Conservation (phyloP, 2,329 filamentous ascomycete species). For the Tolypocladium paradoxum region DNA sequence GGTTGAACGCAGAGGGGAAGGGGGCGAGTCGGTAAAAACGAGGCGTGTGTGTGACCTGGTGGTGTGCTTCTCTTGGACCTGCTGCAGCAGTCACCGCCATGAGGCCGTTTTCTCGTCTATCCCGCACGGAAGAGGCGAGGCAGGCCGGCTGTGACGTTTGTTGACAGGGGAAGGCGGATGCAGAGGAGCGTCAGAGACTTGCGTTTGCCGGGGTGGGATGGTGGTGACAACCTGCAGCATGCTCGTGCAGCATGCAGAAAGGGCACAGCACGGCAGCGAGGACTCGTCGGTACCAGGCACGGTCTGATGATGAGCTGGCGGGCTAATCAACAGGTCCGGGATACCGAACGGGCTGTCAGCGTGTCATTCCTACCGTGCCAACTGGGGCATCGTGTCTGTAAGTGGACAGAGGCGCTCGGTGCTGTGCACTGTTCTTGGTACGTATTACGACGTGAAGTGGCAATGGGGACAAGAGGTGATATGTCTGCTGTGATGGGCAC, state of each 20-base stretch:
- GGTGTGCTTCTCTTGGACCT: neutral
- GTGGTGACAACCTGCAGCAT: neutral
- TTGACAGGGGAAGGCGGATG: neutral
- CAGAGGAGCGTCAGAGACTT: neutral
- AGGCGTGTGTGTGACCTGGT: neutral
- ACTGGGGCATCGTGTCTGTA: neutral
- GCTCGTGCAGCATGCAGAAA: neutral
- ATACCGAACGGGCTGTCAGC: neutral
- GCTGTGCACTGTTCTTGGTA: neutral
- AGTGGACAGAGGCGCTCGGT: neutral
- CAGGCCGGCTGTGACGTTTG: neutral
- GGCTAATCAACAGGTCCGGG: neutral
- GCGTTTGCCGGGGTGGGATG: neutral
- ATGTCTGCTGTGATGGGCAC: neutral
- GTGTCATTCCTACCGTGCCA: neutral
- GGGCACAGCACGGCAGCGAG: neutral
- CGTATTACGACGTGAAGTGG: neutral
- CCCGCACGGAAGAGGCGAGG: neutral
- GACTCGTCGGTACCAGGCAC: neutral
- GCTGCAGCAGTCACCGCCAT: neutral
- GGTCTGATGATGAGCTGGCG: neutral
- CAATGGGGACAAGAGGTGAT: neutral
- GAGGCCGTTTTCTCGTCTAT: neutral
- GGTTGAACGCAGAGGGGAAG: neutral
- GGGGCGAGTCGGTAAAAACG: neutral